Conservation (phyloP, 2,329 filamentous ascomycete genomes). For the Tolypocladium paradoxum region DNA sequence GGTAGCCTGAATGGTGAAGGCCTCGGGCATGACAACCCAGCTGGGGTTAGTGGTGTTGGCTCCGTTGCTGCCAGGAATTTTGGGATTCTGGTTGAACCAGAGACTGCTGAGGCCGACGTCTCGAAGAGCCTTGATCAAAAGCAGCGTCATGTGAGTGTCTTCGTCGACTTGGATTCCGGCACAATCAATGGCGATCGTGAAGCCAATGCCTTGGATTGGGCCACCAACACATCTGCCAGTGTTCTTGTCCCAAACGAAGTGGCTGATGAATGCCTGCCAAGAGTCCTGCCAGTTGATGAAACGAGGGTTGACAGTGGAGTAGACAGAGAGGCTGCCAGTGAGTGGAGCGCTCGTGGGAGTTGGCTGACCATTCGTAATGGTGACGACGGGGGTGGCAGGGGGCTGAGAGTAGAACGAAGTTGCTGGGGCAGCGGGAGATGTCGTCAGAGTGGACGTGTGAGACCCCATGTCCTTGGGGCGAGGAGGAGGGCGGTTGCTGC, state of each 20-base stretch:
- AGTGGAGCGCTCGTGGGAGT: slow-evolving; percentile 18
- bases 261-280: slow-evolving; percentile 27
- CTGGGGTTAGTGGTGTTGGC: slow-evolving; percentile 16
- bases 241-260: slow-evolving; percentile 27
- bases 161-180: slow-evolving; percentile 25
- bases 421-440: slow-evolving; percentile 19
- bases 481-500: slow-evolving; percentile 20
- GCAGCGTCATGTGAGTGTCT: slow-evolving; percentile 27
- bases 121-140: slow-evolving; percentile 26
- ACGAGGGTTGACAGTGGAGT: slow-evolving; percentile 23
- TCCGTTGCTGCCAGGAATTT: slow-evolving; percentile 20
- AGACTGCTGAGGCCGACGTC: slow-evolving; percentile 27
- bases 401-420: slow-evolving; percentile 20
- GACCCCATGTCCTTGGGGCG: slow-evolving; percentile 24
- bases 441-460: slow-evolving; percentile 22
- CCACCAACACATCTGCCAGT: slow-evolving; percentile 22
- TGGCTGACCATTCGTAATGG: slow-evolving; percentile 15
- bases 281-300: slow-evolving; percentile 29
- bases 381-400: slow-evolving; percentile 13
- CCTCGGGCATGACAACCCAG: slow-evolving; percentile 29
- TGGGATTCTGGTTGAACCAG: slow-evolving; percentile 28
- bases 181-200: slow-evolving; percentile 25
- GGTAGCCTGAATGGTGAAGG: slow-evolving; percentile 22
- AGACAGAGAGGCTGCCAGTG: slow-evolving; percentile 19
- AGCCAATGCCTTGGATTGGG: slow-evolving; percentile 22